These are phyloP conservation scores for Xylaria grammica DNA, from an alignment of 495 filamentous ascomycete species.

Conservation along the genomic window DNA sequence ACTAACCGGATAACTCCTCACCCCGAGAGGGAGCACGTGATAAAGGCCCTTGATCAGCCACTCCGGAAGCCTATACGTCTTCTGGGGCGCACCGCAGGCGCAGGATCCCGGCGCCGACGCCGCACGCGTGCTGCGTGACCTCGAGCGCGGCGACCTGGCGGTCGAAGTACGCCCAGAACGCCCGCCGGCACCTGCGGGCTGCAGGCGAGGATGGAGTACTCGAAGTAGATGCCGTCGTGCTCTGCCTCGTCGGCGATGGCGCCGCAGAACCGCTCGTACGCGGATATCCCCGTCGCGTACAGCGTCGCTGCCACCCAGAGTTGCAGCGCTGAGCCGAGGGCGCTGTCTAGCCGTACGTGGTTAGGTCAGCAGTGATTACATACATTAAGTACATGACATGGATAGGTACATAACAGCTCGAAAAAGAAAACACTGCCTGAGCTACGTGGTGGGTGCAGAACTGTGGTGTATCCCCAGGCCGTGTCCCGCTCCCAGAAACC, in stretches of 20 bases:
- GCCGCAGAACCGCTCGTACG: constrained; percentile 47
- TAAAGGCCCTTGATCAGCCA: constrained; percentile 36
- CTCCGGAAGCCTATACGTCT: constrained; percentile 31
- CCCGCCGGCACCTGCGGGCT: constrained; percentile 42
- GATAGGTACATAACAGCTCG: too few relatives aligned
- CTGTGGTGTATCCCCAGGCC: neutral
- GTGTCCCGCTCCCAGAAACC: neutral
- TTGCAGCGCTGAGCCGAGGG: constrained; percentile 44
- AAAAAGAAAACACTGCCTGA: too few relatives aligned
- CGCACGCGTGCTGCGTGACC: constrained; percentile 39
- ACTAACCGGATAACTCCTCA: constrained; percentile 42
- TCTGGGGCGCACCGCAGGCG: constrained; percentile 30
- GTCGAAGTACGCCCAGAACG: constrained; percentile 53
- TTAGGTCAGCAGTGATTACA: neutral
- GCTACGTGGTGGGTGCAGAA: neutral
- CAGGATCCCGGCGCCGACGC: constrained; percentile 42
- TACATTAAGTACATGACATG: too few relatives aligned
- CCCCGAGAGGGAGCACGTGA: constrained; percentile 33
- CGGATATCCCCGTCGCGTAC: constrained; percentile 41
- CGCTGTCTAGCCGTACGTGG: constrained; percentile 36
- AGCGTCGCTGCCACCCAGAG: constrained; percentile 52
- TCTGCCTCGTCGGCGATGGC: constrained; percentile 30
- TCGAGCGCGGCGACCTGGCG: constrained; percentile 36
- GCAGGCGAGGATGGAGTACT: constrained; percentile 46
- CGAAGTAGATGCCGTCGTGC: constrained; percentile 35